phyloP scores from a whole-genome alignment of 2,329 filamentous ascomycete species.

The Chaetomiaceae sp. region DNA sequence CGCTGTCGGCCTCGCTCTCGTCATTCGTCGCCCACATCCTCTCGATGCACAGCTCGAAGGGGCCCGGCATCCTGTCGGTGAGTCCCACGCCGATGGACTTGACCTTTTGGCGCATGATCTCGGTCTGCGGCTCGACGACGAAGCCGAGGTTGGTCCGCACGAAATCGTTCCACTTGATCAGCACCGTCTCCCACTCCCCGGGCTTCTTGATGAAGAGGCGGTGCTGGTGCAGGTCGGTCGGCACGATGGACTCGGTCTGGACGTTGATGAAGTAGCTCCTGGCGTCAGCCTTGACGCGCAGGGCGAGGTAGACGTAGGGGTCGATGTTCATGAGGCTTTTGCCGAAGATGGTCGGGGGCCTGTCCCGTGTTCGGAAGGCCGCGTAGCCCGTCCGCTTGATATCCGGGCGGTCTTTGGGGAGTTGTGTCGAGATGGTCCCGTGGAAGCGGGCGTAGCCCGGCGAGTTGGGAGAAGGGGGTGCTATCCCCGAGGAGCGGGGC shows the following conservation, averaged over 20 bases:
- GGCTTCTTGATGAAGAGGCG: conserved; percentile 72
- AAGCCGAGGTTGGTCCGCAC: conserved; percentile 91
- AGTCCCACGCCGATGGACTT: conserved; percentile 80
- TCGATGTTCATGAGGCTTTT: conserved; percentile 84
- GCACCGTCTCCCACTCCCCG: conserved; percentile 91
- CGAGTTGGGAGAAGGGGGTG: conserved; percentile 28
- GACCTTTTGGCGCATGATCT: conserved; percentile 82
- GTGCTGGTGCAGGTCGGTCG: conserved; percentile 95
- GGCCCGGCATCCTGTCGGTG: conserved; percentile 82
- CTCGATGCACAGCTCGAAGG: conserved; percentile 82
- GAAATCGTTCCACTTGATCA: conserved; percentile 87
- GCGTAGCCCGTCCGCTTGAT: conserved; percentile 81
- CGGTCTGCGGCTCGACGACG: conserved; percentile 87
- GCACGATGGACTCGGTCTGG: conserved; percentile 88
- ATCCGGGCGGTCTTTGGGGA: conserved; percentile 69
- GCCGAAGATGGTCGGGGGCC: conserved; percentile 75
- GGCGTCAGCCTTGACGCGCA: conserved; percentile 86
- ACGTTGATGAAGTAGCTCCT: conserved; percentile 92
- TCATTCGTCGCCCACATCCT: conserved; percentile 88
- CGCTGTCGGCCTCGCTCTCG: conserved; percentile 33
- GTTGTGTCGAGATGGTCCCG: conserved; percentile 79
- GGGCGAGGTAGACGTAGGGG: conserved; percentile 77
- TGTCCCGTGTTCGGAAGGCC: conserved; percentile 80
- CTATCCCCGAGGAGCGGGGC: conserved; percentile 14
- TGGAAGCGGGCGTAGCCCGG: conserved; percentile 72